These are phyloP conservation scores for Rhizopogon vulgaris DNA, from an alignment of 768 basidiomycete species.

Conservation along the genomic window DNA sequence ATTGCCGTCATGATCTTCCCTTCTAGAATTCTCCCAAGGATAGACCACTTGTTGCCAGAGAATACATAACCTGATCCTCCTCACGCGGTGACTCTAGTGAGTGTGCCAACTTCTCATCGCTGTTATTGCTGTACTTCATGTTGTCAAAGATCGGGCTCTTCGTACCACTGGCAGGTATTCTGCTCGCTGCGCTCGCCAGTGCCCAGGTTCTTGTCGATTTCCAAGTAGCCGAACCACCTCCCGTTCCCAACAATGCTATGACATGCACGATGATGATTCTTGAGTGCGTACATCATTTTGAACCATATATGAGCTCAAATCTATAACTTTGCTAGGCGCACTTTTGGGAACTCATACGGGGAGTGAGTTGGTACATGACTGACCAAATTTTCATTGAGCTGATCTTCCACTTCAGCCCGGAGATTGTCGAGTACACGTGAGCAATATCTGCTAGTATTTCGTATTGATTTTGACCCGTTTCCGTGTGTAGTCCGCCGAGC, in stretches of 20 bases:
- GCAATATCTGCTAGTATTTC: slow-evolving; percentile 10
- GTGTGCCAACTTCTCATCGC: background rate
- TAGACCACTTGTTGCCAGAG: background rate
- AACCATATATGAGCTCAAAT: background rate
- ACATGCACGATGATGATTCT: slow-evolving; percentile 62
- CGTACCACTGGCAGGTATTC: slow-evolving; percentile 7
- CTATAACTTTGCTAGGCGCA: slow-evolving; percentile 38
- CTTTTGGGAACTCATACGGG: slow-evolving; percentile 69
- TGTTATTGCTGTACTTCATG: slow-evolving; percentile 6
- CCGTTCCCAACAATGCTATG: slow-evolving; percentile 52
- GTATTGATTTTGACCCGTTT: background rate
- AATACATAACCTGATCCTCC: background rate
- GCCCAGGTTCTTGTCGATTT: slow-evolving; percentile 46
- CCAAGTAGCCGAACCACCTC: slow-evolving; percentile 69
- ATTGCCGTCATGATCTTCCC: too few species aligned
- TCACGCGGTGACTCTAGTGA: background rate
- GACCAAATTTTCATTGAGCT: background rate
- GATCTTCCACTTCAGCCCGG: slow-evolving; percentile 36
- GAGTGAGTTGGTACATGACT: slow-evolving; percentile 32
- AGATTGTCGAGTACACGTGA: slow-evolving; percentile 57
- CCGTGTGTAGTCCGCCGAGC: slow-evolving; percentile 54
- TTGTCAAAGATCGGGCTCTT: slow-evolving; percentile 12
- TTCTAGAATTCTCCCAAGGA: background rate
- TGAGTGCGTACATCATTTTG: slow-evolving; percentile 35
- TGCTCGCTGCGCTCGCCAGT: slow-evolving; percentile 6